Base-by-base conservation (phyloP, 1,139 yeast genomes). In the Yamadazyma epiphylla region DNA sequence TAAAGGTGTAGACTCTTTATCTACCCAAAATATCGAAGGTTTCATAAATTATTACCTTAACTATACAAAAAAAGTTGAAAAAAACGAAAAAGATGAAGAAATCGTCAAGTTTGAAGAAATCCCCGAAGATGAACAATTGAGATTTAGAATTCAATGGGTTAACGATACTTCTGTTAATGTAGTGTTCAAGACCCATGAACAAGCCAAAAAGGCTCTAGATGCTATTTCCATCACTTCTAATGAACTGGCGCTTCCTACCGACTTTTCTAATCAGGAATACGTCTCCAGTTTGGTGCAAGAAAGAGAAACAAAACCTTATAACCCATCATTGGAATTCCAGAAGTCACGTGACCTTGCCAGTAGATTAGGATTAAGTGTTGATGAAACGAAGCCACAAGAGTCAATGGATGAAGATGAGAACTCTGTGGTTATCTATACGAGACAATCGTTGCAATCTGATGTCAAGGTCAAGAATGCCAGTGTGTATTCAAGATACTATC, bases 1-100 rank as follows among this genome's bases (percentile, higher is more conserved):
- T 3, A 51, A 60, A 29, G 94, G 94, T 13, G 91, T 83, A 2
- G 87, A 83, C 41, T 76, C 70, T 30, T 60, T 83, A 38, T 73
- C 83, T 24, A 80, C 87, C 2, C 67, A 71, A 27, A 83, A 80
- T 34, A 74, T 83, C 38, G 76, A 77, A 46, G 55, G 65, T 12
- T 82, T 68, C 46, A 54, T 80, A 12, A 74, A 74, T 32, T 55
- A 60, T 33, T 70, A 74, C 45, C 47, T 77, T 29, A 74, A 74
- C 42, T 64, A 58, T 37, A 46, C 28, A 12, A 24, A 40, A 36
- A 30, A 43, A 40, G 32, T 35, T 44, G 35, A 53, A 42, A 54
- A 45, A 15, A 45, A 43, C n/a, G 33, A 30, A 11, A 48, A 44
- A 13, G 46, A 34, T 10, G 36, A 32, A 13, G 44, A 37, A 15